Percentiles rank a stretch among this genome's conserved stretches.
These are phyloP conservation scores for Metschnikowia gruessii DNA, from an alignment of 805 yeast genomes.

Conservation along the genomic window DNA sequence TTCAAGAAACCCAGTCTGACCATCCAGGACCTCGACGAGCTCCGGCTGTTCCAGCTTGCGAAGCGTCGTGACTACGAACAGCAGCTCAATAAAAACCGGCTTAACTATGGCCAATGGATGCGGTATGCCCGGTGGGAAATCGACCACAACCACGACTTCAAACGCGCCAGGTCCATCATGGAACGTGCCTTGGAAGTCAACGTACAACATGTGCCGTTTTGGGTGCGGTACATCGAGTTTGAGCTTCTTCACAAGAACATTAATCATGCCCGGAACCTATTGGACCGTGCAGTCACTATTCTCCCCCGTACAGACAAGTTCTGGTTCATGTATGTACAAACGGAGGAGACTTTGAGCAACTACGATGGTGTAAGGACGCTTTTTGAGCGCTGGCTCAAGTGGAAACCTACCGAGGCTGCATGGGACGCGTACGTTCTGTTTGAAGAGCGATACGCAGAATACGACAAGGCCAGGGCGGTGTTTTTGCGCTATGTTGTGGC, in stretches of 20 bases:
- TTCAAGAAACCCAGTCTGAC: constrained; percentile 44
- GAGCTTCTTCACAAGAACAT: constrained; percentile 71
- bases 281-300: constrained; percentile 71
- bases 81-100: constrained; percentile 79
- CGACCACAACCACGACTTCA: constrained; percentile 66
- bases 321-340: constrained; percentile 79
- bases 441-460: constrained; percentile 63
- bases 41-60: constrained; percentile 67
- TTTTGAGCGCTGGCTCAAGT: constrained; percentile 75
- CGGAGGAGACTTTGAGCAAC: constrained; percentile 77
- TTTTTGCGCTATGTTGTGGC: constrained; percentile 47
- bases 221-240: constrained; percentile 79
- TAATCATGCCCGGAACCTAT: constrained; percentile 83
- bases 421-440: constrained; percentile 76
- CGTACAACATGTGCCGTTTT: constrained; percentile 70
- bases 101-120: constrained; percentile 85
- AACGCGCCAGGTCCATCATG: constrained; percentile 79
- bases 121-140: constrained; percentile 87
- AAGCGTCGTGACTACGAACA: constrained; percentile 82
- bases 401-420: constrained; percentile 67
- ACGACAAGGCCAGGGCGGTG: constrained; percentile 53
- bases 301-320: constrained; percentile 80
- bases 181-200: constrained; percentile 85
- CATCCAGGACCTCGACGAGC: constrained; percentile 75
- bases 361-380: constrained; percentile 57